A percentile compares a stretch with the other conserved stretches of the same genome.
These are phyloP conservation scores for Phytophthora sojae DNA, from an alignment of 352 stramenopile genomes.

Conservation along the genomic window DNA sequence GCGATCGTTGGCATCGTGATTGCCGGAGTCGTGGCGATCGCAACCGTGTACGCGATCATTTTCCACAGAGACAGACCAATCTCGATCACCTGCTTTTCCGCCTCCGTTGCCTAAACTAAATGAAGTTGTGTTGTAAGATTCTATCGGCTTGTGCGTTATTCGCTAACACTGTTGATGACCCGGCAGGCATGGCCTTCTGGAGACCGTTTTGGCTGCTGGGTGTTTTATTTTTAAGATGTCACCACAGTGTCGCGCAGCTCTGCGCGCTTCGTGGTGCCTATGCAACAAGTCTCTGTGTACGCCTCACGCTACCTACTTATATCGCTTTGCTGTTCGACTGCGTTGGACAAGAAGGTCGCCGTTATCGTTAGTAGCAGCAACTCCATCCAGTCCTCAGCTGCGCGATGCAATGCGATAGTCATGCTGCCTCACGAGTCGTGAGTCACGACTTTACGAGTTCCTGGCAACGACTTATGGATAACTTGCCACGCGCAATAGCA, in stretches of 20 bases:
- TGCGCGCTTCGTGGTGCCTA: neutral
- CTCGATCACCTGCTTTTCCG: conserved; percentile 1
- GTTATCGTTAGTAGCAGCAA: neutral
- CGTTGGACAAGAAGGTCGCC: neutral
- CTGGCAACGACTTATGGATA: neutral
- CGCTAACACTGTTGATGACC: neutral
- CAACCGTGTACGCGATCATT: conserved; percentile 4
- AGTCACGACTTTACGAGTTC: neutral
- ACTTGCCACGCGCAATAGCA: neutral
- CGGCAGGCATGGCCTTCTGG: neutral
- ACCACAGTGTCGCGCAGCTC: neutral
- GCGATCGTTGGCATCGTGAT: conserved; percentile 4
- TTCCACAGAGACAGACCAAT: conserved; percentile 11
- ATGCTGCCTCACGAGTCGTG: neutral
- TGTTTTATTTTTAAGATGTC: neutral
- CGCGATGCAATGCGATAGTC: neutral
- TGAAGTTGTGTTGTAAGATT: neutral
- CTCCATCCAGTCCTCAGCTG: neutral
- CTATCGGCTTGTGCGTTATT: neutral
- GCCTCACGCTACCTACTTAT: neutral
- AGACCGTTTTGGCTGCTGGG: neutral
- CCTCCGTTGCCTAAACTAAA: conserved; percentile 1
- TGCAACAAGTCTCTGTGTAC: neutral
- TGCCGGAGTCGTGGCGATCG: neutral
- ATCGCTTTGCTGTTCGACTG: neutral